phyloP scores from a whole-genome alignment of 148 eudicot species.

The Amaranthus hypochondriacus region DNA sequence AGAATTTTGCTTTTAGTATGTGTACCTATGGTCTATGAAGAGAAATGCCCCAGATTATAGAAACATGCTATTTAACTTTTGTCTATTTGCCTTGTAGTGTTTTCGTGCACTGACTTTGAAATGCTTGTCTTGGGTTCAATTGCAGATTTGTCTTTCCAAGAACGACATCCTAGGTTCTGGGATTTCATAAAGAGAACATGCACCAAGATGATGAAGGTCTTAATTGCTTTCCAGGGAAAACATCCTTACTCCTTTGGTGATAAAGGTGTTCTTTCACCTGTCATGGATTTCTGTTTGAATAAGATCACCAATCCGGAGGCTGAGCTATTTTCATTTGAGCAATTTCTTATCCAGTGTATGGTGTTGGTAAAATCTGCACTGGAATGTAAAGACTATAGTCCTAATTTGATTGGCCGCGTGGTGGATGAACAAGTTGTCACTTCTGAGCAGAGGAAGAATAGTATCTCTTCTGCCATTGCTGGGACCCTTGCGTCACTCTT shows the following conservation, averaged over 20 bases:
- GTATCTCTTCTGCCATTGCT: constrained; percentile 57
- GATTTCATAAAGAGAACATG: constrained; percentile 71
- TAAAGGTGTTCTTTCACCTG: constrained; percentile 65
- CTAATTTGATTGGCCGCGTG: constrained; percentile 78
- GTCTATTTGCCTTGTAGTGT: neutral
- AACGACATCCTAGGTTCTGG: constrained; percentile 59
- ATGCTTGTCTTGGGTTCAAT: constrained; percentile 12
- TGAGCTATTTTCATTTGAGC: constrained; percentile 63
- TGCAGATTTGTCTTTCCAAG: constrained; percentile 88
- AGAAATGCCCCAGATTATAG: neutral
- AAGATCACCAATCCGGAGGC: constrained; percentile 81
- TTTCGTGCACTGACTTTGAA: neutral
- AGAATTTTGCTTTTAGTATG: neutral
- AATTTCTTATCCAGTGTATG: constrained; percentile 87
- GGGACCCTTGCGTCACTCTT: constrained; percentile 64
- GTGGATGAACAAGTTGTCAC: constrained; percentile 68
- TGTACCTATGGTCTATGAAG: too few species aligned
- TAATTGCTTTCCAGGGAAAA: constrained; percentile 68
- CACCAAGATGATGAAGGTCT: constrained; percentile 83
- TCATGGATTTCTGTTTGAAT: constrained; percentile 79
- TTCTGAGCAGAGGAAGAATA: constrained; percentile 70
- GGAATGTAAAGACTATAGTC: constrained; percentile 96
- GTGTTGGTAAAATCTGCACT: constrained; percentile 71
- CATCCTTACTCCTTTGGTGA: constrained; percentile 99
- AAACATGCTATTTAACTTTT: neutral